Evolutionary conservation across 2,329 filamentous ascomycete species (phyloP).

Genomic region (Claviceps africana): DNA sequence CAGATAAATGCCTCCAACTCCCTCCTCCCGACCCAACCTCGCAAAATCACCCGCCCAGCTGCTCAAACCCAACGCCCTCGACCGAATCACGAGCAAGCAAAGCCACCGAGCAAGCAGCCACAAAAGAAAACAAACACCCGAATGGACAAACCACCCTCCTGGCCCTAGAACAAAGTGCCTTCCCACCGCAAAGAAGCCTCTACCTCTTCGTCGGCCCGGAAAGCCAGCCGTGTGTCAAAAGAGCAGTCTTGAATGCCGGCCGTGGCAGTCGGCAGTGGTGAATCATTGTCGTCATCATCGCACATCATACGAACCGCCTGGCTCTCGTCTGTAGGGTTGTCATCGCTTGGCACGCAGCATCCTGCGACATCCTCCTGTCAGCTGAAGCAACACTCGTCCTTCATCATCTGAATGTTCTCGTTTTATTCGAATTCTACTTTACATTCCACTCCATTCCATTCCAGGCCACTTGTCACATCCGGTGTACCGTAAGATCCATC

Average conservation of each 20-base stretch:
- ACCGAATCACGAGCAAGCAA: background rate
- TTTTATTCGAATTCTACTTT: slow-evolving; percentile 16
- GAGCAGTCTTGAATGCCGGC: background rate
- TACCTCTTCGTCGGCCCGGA: background rate
- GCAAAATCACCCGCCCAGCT: no score
- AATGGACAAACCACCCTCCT: background rate
- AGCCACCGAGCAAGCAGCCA: background rate
- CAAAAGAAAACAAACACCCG: background rate
- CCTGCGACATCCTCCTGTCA: background rate
- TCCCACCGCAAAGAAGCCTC: no score
- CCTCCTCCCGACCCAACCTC: no score
- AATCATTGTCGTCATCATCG: background rate
- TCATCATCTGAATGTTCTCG: background rate
- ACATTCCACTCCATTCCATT: slow-evolving; percentile 9
- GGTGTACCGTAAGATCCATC: slow-evolving; percentile 9
- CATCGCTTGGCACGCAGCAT: no score
- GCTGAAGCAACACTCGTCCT: background rate
- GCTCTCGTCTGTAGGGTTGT: no score
- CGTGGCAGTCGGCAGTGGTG: background rate
- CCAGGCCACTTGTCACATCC: slow-evolving; percentile 6
- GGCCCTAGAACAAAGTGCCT: background rate
- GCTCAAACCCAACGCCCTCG: no score
- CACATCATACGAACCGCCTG: no score
- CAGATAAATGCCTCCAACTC: no score
- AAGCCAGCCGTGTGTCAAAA: background rate